These are phyloP conservation scores for Rugonectria rugulosa DNA, from an alignment of 2,329 filamentous ascomycete genomes.

Conservation along the genomic window DNA sequence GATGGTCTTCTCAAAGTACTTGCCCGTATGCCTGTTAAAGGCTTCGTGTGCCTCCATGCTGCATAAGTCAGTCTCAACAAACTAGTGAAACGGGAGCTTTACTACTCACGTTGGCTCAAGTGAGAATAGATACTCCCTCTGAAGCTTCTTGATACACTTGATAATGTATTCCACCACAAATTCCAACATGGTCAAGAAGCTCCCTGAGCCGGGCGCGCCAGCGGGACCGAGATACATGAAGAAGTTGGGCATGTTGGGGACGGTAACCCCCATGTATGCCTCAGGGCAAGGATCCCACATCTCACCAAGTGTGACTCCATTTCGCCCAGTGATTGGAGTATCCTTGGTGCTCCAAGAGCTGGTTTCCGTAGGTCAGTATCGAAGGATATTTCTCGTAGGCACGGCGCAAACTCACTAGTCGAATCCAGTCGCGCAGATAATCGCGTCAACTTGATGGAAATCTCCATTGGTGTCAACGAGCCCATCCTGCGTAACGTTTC, in stretches of 20 bases:
- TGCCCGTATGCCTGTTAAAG: not conserved
- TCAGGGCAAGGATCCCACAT: constrained; percentile 10
- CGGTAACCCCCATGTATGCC: constrained; percentile 5
- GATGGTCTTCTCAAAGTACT: constrained; percentile 3
- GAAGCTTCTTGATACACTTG: constrained; percentile 9
- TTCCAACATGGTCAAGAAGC: constrained; percentile 10
- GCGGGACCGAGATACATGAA: constrained; percentile 16
- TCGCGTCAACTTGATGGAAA: constrained; percentile 1
- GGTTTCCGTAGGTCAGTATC: not conserved
- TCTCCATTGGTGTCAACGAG: constrained; percentile 3
- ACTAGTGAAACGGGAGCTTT: not conserved
- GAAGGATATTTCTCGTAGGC: not conserved
- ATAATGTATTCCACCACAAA: constrained; percentile 9
- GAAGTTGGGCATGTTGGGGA: constrained; percentile 15
- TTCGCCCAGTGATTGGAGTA: constrained; percentile 4
- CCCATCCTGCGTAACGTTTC: not conserved
- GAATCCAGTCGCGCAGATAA: constrained; percentile 12
- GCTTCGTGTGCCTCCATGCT: not conserved
- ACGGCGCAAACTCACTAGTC: constrained; percentile 4
- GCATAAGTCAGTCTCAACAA: too few species aligned
- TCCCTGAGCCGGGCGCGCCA: constrained; percentile 1
- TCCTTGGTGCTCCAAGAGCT: not conserved
- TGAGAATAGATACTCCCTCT: not conserved
- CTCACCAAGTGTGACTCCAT: not conserved
- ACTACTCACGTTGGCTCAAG: constrained; percentile 1